A percentile compares a stretch with the other conserved stretches of the same genome.
phyloP scores from a whole-genome alignment of 2,329 filamentous ascomycete genomes.

The Venturiaceae sp. region DNA sequence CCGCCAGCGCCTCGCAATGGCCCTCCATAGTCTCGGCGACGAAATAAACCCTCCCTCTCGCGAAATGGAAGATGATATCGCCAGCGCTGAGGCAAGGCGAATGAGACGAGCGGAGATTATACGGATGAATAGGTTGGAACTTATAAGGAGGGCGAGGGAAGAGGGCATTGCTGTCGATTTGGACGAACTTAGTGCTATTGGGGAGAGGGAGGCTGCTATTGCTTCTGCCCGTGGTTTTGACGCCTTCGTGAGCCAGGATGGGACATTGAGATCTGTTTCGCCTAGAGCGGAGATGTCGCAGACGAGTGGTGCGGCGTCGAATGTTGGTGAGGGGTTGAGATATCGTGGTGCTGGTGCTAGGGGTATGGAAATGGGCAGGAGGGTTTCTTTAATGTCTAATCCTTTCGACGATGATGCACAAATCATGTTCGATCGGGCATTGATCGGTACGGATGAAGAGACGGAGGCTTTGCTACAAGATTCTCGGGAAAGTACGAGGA shows the following conservation, averaged over 20 bases:
- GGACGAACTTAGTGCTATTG: conserved; percentile 26
- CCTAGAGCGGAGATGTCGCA: not conserved
- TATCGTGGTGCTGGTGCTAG: conserved; percentile 20
- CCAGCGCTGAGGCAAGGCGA: conserved; percentile 14
- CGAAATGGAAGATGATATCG: conserved; percentile 15
- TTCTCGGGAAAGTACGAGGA: conserved; percentile 6
- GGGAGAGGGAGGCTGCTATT: conserved; percentile 10
- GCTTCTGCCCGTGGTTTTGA: not conserved
- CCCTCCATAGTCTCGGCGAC: conserved; percentile 49
- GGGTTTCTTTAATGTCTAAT: conserved; percentile 25
- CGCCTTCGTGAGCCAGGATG: not conserved
- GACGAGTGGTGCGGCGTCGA: not conserved
- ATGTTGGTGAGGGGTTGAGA: conserved; percentile 6
- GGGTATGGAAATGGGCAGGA: conserved; percentile 27
- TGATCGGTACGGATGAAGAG: conserved; percentile 13
- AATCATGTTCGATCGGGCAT: conserved; percentile 32
- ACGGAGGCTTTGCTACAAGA: not conserved
- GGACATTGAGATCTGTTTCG: conserved; percentile 9
- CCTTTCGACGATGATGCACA: conserved; percentile 35
- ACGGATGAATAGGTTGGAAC: conserved; percentile 22
- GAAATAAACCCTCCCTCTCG: conserved; percentile 38
- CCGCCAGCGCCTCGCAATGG: conserved; percentile 50
- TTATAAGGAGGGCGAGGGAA: conserved; percentile 24
- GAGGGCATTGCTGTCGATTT: conserved; percentile 31
- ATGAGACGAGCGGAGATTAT: conserved; percentile 23